phyloP scores from a whole-genome alignment of 768 basidiomycete species.

The Xerocomus potaroensis region DNA sequence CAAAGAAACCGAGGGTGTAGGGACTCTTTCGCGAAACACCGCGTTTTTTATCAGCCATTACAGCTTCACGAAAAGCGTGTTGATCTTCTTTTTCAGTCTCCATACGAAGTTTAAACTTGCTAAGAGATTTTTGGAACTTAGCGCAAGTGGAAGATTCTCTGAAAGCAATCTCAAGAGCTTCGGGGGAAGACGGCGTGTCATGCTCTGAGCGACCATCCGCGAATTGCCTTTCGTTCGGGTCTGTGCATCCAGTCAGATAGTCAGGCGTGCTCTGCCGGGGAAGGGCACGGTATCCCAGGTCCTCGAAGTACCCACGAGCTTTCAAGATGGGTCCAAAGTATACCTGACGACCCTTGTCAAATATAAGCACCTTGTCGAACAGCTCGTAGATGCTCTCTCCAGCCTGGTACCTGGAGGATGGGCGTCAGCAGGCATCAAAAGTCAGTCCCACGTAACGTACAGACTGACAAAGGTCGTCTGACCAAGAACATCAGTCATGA shows the following conservation, averaged over 20 bases:
- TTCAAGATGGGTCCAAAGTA: constrained; percentile 73
- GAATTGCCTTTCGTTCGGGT: constrained; percentile 81
- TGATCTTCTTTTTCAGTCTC: constrained; percentile 63
- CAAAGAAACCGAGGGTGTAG: constrained; percentile 74
- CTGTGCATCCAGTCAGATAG: constrained; percentile 80
- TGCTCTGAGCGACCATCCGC: constrained; percentile 52
- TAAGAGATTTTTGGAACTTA: constrained; percentile 43
- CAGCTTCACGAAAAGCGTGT: constrained; percentile 72
- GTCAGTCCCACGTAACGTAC: constrained; percentile 32
- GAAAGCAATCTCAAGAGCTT: constrained; percentile 64
- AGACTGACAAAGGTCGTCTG: constrained; percentile 79
- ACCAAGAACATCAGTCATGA: constrained; percentile 80
- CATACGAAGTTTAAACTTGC: constrained; percentile 52
- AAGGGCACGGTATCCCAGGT: constrained; percentile 65
- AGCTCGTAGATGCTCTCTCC: constrained; percentile 71
- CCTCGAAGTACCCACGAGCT: constrained; percentile 76
- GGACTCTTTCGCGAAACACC: constrained; percentile 76
- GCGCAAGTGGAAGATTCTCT: constrained; percentile 42
- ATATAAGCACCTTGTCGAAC: constrained; percentile 86
- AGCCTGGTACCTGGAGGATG: constrained; percentile 58
- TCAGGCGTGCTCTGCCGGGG: constrained; percentile 85
- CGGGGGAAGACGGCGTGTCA: constrained; percentile 61
- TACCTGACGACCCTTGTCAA: constrained; percentile 76
- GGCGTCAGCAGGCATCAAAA: constrained; percentile 1
- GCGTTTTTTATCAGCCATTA: constrained; percentile 70